Evolutionary conservation across 805 yeast genomes (phyloP), one percentile per base, ranked within the genome.

Genomic region (Hanseniaspora osmophila): DNA sequence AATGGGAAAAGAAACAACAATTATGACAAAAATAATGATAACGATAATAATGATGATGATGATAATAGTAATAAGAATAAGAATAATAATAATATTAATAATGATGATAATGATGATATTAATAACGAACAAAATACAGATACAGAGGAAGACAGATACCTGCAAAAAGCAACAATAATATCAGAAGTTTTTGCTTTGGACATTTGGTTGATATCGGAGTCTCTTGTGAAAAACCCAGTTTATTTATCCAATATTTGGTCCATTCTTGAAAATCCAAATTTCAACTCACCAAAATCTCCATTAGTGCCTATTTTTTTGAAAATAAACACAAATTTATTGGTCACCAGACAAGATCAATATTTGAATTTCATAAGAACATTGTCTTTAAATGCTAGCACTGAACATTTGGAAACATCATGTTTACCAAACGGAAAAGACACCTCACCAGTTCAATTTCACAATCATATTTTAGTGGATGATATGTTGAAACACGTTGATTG

Each of bases 191-290:
- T 92, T 43, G 76, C 88, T 15, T 80, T 86, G 13, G 95, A 90
- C 58, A 86, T 85, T 15, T 87, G 96, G 96, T 77, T 92, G 2
- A 69, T 92, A 32, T 81, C 92, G 2, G 96, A 92, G 57, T 77
- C 94, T 1, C 75, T 92, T 44, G 82, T 90, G 71, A 90, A 84
- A 54, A 77, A 79, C 45, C 68, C 75, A 2, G 63, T 65, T 6
- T 71, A 83, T 43, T 63, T 92, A 53, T 71, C 74, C 44, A 76
- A 74, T 54, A 65, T 92, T 40, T 92, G 98, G 97, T 63, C 75
- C 10, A 70, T 88, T 32, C 69, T 92, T 42, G 83, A 82, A 49
- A 69, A 72, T 48, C 73, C 72, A 10, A 52, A 57, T 22, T 51
- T 65, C 38, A 70, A 73, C n/a, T 79, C 81, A 22, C 72, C 78